These are phyloP conservation scores for Coffea humblotiana DNA, from an alignment of 305 asterid genomes.

Conservation along the genomic window DNA sequence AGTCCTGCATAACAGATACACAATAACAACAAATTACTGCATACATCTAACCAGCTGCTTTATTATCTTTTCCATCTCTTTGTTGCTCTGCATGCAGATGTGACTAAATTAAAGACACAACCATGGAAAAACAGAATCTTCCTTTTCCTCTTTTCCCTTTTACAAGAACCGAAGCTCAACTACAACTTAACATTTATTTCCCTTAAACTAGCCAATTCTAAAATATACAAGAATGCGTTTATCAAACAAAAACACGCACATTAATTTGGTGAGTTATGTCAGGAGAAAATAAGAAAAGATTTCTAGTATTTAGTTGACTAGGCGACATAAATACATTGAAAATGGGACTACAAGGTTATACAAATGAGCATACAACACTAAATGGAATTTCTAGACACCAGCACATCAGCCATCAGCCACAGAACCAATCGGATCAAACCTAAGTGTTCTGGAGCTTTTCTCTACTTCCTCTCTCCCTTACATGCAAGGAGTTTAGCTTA, in stretches of 20 bases:
- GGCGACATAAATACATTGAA: no score
- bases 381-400: background rate
- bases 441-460: background rate
- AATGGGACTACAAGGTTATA: background rate
- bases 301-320: no score
- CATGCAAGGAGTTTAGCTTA: background rate
- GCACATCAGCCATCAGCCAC: background rate
- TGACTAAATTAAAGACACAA: background rate
- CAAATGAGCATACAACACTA: background rate
- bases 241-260: background rate
- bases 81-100: background rate
- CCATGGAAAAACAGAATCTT: background rate
- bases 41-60: background rate
- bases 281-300: no score
- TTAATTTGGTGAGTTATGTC: no score
- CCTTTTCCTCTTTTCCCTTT: background rate
- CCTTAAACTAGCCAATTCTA: background rate
- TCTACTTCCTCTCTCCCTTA: background rate
- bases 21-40: background rate
- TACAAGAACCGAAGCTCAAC: background rate
- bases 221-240: background rate
- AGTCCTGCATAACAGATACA: slow-evolving; percentile 51
- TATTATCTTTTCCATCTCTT: background rate
- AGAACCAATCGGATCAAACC: background rate
- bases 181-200: background rate